These are phyloP conservation scores for Hortiboletus campestris DNA, from an alignment of 768 basidiomycete species.

Conservation along the genomic window DNA sequence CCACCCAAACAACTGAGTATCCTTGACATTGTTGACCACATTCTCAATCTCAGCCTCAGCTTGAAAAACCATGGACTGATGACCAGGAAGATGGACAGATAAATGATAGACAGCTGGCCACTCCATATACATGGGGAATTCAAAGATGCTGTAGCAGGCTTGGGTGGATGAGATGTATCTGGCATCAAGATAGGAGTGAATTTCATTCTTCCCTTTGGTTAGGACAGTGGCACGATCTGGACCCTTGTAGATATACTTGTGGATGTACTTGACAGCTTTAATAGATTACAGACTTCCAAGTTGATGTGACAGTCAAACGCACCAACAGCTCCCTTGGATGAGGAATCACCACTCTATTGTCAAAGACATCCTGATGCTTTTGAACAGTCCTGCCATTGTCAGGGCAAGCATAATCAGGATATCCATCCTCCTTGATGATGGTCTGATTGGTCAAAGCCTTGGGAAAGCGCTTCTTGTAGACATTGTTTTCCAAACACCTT, in stretches of 20 bases:
- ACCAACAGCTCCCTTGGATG: slow-evolving; percentile 19
- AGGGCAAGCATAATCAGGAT: slow-evolving; percentile 37
- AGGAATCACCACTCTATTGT: background rate
- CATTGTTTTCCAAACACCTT: slow-evolving; percentile 40
- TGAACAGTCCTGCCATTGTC: slow-evolving; percentile 34
- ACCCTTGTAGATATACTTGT: too few relatives aligned
- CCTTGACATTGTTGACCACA: background rate
- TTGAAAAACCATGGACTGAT: background rate
- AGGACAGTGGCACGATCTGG: too few relatives aligned
- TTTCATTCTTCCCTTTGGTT: too few relatives aligned
- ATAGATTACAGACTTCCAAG: too few relatives aligned
- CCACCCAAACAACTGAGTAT: too few relatives aligned
- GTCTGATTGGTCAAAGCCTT: slow-evolving; percentile 38
- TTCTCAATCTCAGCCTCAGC: background rate
- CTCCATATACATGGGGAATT: slow-evolving; percentile 2
- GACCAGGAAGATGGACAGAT: background rate
- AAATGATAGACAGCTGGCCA: slow-evolving; percentile 7
- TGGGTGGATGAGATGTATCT: background rate
- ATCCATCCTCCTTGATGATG: slow-evolving; percentile 36
- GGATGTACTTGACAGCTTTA: too few relatives aligned
- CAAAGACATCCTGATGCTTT: slow-evolving; percentile 4
- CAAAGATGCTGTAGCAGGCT: background rate
- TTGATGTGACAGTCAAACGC: background rate
- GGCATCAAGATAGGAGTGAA: too few relatives aligned
- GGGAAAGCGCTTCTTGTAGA: slow-evolving; percentile 25